Base-by-base conservation (phyloP, 108 stramenopile genomes). In the Ochromonas danica region DNA sequence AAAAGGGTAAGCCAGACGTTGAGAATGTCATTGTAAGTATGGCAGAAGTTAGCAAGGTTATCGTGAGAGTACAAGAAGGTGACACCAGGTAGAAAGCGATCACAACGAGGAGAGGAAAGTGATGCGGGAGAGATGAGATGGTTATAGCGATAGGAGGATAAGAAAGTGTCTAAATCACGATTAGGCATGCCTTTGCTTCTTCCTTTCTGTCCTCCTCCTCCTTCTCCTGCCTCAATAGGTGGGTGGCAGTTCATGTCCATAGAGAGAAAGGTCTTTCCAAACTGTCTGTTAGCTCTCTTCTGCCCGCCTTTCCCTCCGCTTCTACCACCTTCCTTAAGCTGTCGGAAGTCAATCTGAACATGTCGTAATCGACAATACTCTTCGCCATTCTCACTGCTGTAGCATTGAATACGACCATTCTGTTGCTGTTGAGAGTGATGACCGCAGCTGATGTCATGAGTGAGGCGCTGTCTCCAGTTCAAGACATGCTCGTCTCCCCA, bases 51-150 rank as follows among this genome's bases (percentile, higher is more conserved):
- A 6, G 3, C 10, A 33, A 67, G 17, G 31, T 67, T 22, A 33
- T 67, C 63, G 25, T 67, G 63, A 31, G 33, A 35, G 31, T 67
- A 67, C 31, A 67, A 33, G 10, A 67, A 35, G 3, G 63, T 67
- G 3, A 10, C 25, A 67, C 31, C 63, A 36, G 63, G 17, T 35
- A 67, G 10, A 28, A 33, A 6, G 6, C 3, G 3, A 67, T 67
- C 63, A 33, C 63, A 67, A 35, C 14, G 27, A 14, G 3, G 3
- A 31, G 33, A 14, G 3, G 27, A 36, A 67, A 35, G 10, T 67
- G 14, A 25, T 31, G 33, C 25, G 6, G 63, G 25, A 67, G 31
- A 67, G 6, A 35, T 14, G 10, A 31, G 35, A 67, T 22, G 63
- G 63, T 57, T 57, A 22, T 17, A 22, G n/a, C n/a, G n/a, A n/a